phyloP scores from a whole-genome alignment of 345 rosid species.

The Eucalyptus sp. region DNA sequence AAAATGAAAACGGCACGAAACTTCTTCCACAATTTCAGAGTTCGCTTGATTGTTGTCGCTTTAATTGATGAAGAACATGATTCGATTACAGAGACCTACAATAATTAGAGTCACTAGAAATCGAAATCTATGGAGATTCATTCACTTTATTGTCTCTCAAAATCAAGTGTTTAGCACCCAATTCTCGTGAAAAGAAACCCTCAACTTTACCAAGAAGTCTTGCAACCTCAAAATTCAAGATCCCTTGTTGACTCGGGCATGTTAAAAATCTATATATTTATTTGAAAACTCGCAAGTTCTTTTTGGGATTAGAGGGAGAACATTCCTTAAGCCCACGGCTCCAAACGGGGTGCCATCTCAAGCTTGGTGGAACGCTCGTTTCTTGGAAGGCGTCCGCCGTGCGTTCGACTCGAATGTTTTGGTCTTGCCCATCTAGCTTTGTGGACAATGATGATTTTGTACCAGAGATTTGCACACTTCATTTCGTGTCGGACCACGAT shows the following conservation, averaged over 20 bases:
- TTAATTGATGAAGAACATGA: neutral
- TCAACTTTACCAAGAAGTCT: neutral
- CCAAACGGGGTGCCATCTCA: neutral
- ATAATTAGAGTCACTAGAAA: neutral
- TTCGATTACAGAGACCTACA: neutral
- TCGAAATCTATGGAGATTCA: neutral
- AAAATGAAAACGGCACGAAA: neutral
- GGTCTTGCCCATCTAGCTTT: neutral
- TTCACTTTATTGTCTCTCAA: neutral
- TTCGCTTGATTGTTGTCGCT: neutral
- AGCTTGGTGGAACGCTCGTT: neutral
- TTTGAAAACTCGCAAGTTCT: neutral
- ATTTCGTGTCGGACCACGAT: neutral
- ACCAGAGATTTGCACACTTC: neutral
- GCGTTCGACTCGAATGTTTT: neutral
- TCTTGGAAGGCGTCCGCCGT: neutral
- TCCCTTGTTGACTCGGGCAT: neutral
- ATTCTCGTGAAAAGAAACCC: neutral
- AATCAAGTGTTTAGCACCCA: neutral
- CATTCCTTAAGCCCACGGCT: neutral
- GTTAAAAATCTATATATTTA: neutral
- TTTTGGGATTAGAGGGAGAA: neutral
- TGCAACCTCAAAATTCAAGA: neutral
- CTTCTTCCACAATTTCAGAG: neutral
- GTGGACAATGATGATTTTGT: neutral